These are phyloP conservation scores for Uronychia binucleata DNA, from an alignment of 73 alveolate genomes.

Conservation along the genomic window DNA sequence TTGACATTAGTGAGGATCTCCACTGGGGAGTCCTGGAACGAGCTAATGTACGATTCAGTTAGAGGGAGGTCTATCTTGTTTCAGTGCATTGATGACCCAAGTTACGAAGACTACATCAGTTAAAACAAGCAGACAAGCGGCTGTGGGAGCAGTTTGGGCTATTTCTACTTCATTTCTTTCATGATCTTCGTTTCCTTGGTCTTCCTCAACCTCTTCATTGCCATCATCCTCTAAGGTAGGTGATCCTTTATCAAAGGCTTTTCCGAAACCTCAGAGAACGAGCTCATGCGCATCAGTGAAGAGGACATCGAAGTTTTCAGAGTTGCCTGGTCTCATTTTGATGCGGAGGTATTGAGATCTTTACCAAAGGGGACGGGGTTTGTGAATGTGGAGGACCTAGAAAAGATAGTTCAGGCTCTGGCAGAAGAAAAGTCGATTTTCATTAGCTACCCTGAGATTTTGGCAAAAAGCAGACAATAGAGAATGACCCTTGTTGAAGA, in stretches of 20 bases:
- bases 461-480: not conserved
- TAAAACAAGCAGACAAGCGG: slow-evolving; percentile 11
- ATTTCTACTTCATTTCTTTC: slow-evolving; percentile 46
- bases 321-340: slow-evolving; percentile 30
- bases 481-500: slow-evolving; percentile 7
- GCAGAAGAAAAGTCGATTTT: slow-evolving; percentile 4
- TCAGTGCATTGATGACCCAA: slow-evolving; percentile 24
- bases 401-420: not conserved
- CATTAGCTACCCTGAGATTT: slow-evolving; percentile 20
- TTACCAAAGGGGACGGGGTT: slow-evolving; percentile 45
- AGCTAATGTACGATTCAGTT: slow-evolving; percentile 28
- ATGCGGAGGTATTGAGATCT: slow-evolving; percentile 14
- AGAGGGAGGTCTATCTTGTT: not conserved
- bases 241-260: slow-evolving; percentile 5
- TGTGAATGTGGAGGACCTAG: slow-evolving; percentile 5
- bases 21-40: slow-evolving; percentile 55
- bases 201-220: slow-evolving; percentile 71
- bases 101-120: not conserved
- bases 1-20: slow-evolving; percentile 26
- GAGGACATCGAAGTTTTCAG: slow-evolving; percentile 26
- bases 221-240: slow-evolving; percentile 66
- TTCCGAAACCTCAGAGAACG: slow-evolving; percentile 48
- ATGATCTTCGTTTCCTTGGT: slow-evolving; percentile 58
- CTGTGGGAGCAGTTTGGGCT: slow-evolving; percentile 28
- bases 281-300: slow-evolving; percentile 8